Evolutionary conservation across 2,329 filamentous ascomycete genomes (phyloP).

Genomic region (Colletotrichum melonis): DNA sequence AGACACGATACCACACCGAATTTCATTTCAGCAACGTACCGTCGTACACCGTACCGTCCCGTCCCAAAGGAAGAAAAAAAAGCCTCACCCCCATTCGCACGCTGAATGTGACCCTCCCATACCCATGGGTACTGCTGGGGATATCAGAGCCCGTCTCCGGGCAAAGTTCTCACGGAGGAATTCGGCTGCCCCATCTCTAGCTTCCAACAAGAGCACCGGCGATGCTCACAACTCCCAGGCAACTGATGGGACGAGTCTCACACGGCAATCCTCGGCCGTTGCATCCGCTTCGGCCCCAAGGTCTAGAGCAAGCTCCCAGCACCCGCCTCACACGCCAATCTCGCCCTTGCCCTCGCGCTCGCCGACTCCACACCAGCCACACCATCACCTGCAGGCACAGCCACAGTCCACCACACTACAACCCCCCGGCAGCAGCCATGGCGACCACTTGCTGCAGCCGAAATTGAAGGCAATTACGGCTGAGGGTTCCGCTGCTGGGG

Average conservation of each 20-base stretch:
- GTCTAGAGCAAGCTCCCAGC: slow-evolving; percentile 26
- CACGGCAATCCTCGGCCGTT: slow-evolving; percentile 35
- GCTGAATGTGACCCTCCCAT: slow-evolving; percentile 6
- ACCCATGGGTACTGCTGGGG: slow-evolving; percentile 43
- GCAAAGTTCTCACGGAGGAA: slow-evolving; percentile 58
- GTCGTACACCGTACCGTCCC: not conserved
- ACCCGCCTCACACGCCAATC: not conserved
- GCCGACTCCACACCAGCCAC: slow-evolving; percentile 8
- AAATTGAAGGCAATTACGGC: slow-evolving; percentile 32
- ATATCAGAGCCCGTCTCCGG: slow-evolving; percentile 59
- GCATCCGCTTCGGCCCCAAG: slow-evolving; percentile 17
- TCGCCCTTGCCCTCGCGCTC: slow-evolving; percentile 12
- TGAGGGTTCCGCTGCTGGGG: not conserved
- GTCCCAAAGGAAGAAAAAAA: not conserved
- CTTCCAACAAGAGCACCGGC: slow-evolving; percentile 43
- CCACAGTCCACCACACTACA: slow-evolving; percentile 3
- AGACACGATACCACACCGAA: not conserved
- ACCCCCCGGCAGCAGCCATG: slow-evolving; percentile 23
- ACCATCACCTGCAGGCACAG: slow-evolving; percentile 3
- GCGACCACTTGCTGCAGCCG: slow-evolving; percentile 22
- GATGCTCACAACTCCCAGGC: slow-evolving; percentile 42
- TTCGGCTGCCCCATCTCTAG: slow-evolving; percentile 51
- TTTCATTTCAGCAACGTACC: not conserved
- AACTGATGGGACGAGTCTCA: slow-evolving; percentile 37
- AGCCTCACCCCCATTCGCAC: not conserved